A percentile compares a stretch with the other conserved stretches of the same genome.
phyloP scores from a whole-genome alignment of 2,329 filamentous ascomycete genomes.

The Didymella pomorum region DNA sequence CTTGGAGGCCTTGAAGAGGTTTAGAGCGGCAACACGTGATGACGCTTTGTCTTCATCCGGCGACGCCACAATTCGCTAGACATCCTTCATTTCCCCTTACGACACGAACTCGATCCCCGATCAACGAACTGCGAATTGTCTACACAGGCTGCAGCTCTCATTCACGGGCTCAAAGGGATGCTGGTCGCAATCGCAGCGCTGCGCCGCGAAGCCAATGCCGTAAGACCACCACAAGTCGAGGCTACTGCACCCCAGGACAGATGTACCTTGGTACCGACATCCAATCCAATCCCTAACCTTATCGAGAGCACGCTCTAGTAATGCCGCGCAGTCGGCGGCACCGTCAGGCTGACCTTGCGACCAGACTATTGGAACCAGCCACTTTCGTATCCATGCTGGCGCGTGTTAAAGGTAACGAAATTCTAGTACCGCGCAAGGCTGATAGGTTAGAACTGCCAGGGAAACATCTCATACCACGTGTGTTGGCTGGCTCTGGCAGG shows the following conservation, averaged over 20 bases:
- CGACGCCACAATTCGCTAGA: conserved; percentile 13
- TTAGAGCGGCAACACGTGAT: neutral
- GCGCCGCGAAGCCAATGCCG: too few relatives aligned
- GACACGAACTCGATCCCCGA: neutral
- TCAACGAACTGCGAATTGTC: neutral
- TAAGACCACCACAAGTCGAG: neutral
- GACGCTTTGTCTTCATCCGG: neutral
- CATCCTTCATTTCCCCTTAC: conserved; percentile 15
- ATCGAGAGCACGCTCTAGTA: neutral
- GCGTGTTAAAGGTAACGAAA: conserved; percentile 8
- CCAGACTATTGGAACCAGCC: conserved; percentile 20
- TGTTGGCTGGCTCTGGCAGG: conserved; percentile 1
- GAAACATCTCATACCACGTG: conserved; percentile 5
- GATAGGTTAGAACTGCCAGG: conserved; percentile 1
- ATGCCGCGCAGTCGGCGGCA: conserved; percentile 12
- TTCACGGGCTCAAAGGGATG: neutral
- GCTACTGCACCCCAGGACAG: neutral
- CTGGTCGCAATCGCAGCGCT: neutral
- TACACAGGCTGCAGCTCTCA: neutral
- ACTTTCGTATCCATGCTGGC: conserved; percentile 3
- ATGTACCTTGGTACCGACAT: conserved; percentile 3
- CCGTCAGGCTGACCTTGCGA: conserved; percentile 7
- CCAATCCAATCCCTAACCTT: neutral
- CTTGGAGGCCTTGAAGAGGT: neutral
- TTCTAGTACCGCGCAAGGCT: conserved; percentile 14